phyloP scores from a whole-genome alignment of 2,329 filamentous ascomycete genomes.

The Colletotrichum sp. region DNA sequence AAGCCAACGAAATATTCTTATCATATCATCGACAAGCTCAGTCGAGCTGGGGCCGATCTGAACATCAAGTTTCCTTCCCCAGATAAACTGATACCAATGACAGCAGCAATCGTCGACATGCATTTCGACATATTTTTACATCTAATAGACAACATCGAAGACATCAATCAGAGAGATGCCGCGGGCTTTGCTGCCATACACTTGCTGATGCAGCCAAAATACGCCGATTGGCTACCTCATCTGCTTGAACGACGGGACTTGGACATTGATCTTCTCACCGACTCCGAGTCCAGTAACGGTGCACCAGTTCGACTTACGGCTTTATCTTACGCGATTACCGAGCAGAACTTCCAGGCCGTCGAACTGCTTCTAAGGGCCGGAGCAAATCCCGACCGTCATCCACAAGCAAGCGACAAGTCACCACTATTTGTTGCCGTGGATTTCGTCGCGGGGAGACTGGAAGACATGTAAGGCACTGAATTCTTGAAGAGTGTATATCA shows the following conservation, averaged over 20 bases:
- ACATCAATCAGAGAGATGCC: conserved; percentile 18
- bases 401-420: neutral
- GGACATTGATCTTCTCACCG: neutral
- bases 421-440: conserved; percentile 6
- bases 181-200: conserved; percentile 20
- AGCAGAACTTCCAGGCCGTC: conserved; percentile 18
- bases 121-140: conserved; percentile 22
- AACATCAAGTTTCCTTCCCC: neutral
- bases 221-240: conserved; percentile 12
- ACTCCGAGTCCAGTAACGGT: neutral
- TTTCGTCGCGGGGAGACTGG: neutral
- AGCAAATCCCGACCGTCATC: conserved; percentile 20
- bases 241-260: conserved; percentile 3
- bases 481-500: too few species aligned
- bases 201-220: conserved; percentile 18
- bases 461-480: neutral
- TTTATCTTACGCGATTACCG: conserved; percentile 22
- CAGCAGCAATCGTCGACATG: conserved; percentile 7
- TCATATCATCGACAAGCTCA: neutral
- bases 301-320: conserved; percentile 12
- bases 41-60: neutral
- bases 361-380: conserved; percentile 24
- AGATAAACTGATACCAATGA: neutral
- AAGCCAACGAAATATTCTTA: neutral
- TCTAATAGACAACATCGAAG: neutral